phyloP scores from a whole-genome alignment of 176 grass and related monocot genomes.

The sorghum (Sorghum bicolor) region Sorghum_bicolor_NCBIv3 NC_012879.2:55260001-55260500 shows the following conservation, averaged over 20 bases:
- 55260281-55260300: too few relatives aligned
- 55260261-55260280: too few relatives aligned
- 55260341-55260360: neutral
- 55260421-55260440: too few relatives aligned
- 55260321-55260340: too few relatives aligned
- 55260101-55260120: too few relatives aligned
- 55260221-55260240: too few relatives aligned
- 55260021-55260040: neutral
- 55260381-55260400: neutral
- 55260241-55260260: too few relatives aligned
- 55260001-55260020: neutral
- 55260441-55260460: too few relatives aligned
- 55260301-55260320: neutral
- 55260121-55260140: neutral
- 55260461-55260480: too few relatives aligned
- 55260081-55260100: neutral
- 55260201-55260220: neutral
- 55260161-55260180: neutral
- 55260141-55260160: neutral
- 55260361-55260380: neutral
- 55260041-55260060: neutral
- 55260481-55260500: too few relatives aligned
- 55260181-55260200: neutral
- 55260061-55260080: constrained; percentile 1
- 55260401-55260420: neutral